Base-by-base conservation (phyloP, 495 filamentous ascomycete species). In the Aspergillus wentii region DNA sequence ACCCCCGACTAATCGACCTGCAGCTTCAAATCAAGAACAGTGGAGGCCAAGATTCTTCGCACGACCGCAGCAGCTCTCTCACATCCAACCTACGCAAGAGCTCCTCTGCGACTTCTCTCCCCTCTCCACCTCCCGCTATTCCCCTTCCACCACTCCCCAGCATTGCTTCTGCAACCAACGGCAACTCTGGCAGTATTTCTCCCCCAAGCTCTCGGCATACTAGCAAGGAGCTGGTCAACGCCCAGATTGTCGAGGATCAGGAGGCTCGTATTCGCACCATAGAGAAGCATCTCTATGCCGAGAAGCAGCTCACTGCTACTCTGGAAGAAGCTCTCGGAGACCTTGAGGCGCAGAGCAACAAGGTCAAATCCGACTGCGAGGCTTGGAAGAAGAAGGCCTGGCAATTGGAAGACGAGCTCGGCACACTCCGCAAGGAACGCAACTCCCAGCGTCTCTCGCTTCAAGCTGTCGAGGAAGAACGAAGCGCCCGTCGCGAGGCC, bases 281-380 rank as follows among this genome's bases (percentile, higher is more conserved):
- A 46, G 92, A 97, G 70, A 95, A 95, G 70, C 89, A 97, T 56
- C 77, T 98, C 20, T 84, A 83, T 43, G 90, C 94, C 17, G 92
- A 98, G 70, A 95, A 94, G 59, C 91, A 97, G 54, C 80, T 98
- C 17, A 97, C 91, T 4, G 78, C 84, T 14, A 95, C 89, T 20
- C 74, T 98, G 21, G 92, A 98, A 56, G 91, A 97, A 64, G 94
- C 92, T 17, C 75, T 98, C 27, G 88, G 86, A 5, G 94, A 97
- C 52, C 81, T 97, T 13, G 92, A 98, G 62, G 68, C 75, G 33
- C 86, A 91, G 47, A 84, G 80, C 54, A 89, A 84, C 62, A 86
- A 86, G 66, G 76, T 84, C 62, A 94, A 90, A 71, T 56, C 63
- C 11, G 92, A 98, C 55, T 79, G 83, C 57, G 89, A 97, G n/a